phyloP scores from a whole-genome alignment of 768 basidiomycete genomes.

The Kwoniella dendrophila region DNA sequence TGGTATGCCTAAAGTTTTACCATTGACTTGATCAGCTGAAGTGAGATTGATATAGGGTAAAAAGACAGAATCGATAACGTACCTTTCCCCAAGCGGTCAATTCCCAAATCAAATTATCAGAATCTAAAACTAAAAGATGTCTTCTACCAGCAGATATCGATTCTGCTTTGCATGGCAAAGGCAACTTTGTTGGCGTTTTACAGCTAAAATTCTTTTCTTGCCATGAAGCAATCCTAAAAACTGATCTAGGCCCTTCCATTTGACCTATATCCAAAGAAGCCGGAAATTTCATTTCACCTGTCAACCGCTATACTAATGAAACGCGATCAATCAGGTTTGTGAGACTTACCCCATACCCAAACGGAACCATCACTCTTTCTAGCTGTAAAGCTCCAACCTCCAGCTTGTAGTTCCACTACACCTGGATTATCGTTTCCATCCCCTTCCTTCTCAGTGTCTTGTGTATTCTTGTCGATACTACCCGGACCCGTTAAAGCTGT shows the following conservation, averaged over 20 bases:
- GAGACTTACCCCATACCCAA: conserved; percentile 52
- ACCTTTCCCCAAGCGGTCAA: conserved; percentile 42
- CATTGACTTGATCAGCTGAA: neutral
- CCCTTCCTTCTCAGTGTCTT: neutral
- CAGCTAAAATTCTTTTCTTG: conserved; percentile 35
- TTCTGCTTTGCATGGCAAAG: conserved; percentile 42
- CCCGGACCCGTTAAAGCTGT: conserved; percentile 2
- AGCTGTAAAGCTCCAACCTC: conserved; percentile 51
- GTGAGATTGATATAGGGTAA: neutral
- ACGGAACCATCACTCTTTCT: conserved; percentile 44
- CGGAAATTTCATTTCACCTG: neutral
- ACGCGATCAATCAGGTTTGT: too few species aligned
- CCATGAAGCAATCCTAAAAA: conserved; percentile 29
- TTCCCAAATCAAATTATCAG: conserved; percentile 52
- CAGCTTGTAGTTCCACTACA: conserved; percentile 48
- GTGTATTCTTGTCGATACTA: neutral
- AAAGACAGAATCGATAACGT: conserved; percentile 9
- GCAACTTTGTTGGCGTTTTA: conserved; percentile 38
- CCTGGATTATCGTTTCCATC: conserved; percentile 14
- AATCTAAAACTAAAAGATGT: conserved; percentile 50
- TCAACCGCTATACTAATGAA: neutral
- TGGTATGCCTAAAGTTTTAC: conserved; percentile 41
- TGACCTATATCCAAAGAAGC: conserved; percentile 26
- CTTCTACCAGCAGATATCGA: conserved; percentile 36
- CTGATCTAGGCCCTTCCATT: conserved; percentile 33